phyloP scores from a whole-genome alignment of 148 eudicot species.

The Suaeda aralocaspica region DNA sequence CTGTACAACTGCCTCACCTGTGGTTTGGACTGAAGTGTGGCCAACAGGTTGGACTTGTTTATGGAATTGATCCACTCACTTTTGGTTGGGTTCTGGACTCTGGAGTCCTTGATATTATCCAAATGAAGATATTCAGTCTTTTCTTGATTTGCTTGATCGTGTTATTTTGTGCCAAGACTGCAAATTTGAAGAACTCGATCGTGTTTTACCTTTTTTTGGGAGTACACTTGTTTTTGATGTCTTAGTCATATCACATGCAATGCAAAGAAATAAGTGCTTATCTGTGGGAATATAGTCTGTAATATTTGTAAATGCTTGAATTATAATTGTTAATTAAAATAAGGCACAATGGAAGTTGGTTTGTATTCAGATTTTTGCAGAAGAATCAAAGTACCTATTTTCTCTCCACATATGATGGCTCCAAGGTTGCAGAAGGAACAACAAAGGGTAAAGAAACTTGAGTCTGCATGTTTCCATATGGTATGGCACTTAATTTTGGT shows the following conservation, averaged over 20 bases:
- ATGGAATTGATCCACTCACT: no score
- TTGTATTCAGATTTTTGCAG: constrained; percentile 64
- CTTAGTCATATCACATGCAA: no score
- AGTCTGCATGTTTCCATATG: constrained; percentile 16
- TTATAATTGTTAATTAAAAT: not conserved
- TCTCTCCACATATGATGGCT: constrained; percentile 54
- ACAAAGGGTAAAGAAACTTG: constrained; percentile 56
- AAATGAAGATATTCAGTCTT: no score
- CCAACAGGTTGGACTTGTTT: no score
- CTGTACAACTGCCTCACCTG: no score
- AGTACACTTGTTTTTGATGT: not conserved
- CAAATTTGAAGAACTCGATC: not conserved
- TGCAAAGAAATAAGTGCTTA: no score
- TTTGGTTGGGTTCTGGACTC: no score
- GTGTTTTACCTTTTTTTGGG: not conserved
- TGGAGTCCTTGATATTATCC: no score
- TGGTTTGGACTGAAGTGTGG: no score
- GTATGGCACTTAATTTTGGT: not conserved
- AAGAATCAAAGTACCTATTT: constrained; percentile 71
- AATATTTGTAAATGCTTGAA: not conserved
- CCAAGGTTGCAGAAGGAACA: constrained; percentile 48
- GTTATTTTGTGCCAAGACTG: no score
- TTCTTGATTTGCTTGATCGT: no score
- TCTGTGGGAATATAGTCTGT: no score
- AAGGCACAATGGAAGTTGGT: not conserved